A percentile compares a stretch with the other conserved stretches of the same genome.
Conservation (phyloP, 441 rosid genomes). For the Pelargonium australe region DNA sequence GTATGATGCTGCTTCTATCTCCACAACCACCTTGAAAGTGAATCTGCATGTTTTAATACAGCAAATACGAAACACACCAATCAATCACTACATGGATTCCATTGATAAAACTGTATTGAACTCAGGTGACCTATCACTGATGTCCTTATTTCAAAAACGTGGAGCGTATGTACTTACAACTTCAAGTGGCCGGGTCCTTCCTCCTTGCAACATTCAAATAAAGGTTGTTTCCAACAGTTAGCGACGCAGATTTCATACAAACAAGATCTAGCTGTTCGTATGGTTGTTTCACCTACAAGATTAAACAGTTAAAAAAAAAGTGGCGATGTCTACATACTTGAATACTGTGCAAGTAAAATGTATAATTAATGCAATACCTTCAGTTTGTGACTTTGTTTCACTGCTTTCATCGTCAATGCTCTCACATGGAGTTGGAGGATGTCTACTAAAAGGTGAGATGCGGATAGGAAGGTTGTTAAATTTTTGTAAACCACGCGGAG, state of each 20-base stretch:
- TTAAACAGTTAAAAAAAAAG: constrained; percentile 10
- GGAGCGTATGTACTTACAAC: constrained; percentile 37
- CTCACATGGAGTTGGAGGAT: constrained; percentile 19
- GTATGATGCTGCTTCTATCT: constrained; percentile 46
- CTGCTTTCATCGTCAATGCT: constrained; percentile 23
- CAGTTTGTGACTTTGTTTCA: constrained; percentile 16
- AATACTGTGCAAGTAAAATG: constrained; percentile 10
- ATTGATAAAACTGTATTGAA: neutral
- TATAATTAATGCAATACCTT: constrained; percentile 25
- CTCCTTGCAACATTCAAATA: constrained; percentile 62
- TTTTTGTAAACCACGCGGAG: constrained; percentile 4
- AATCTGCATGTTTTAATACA: constrained; percentile 46
- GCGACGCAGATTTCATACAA: constrained; percentile 63
- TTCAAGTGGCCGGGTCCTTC: constrained; percentile 78
- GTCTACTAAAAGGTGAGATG: neutral
- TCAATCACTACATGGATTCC: neutral
- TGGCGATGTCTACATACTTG: constrained; percentile 15
- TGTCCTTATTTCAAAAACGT: neutral
- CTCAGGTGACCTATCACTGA: neutral
- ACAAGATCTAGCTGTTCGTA: constrained; percentile 49
- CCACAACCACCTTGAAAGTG: constrained; percentile 49
- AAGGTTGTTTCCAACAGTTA: constrained; percentile 72
- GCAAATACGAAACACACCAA: neutral
- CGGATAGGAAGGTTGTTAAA: neutral
- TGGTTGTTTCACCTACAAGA: constrained; percentile 39